Evolutionary conservation across 345 rosid species (phyloP).

Genomic region (Eucalyptus polybractea): DNA sequence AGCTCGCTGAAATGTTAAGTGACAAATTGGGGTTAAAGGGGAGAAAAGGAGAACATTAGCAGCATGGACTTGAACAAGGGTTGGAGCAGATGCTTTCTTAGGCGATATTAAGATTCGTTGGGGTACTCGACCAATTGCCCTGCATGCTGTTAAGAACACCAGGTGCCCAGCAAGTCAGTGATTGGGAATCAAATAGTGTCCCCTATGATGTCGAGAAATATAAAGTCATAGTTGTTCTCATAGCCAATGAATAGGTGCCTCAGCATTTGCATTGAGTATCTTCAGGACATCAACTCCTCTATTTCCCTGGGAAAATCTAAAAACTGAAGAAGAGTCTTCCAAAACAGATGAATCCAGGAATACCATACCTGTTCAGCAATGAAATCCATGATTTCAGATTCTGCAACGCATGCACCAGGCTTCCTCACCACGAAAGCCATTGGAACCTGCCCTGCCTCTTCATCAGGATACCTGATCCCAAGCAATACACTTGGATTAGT

Average conservation of each 20-base stretch:
- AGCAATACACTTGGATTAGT: neutral
- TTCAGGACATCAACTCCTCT: neutral
- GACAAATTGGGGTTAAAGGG: neutral
- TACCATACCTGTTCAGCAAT: conserved; percentile 53
- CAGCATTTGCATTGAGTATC: neutral
- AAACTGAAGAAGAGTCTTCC: neutral
- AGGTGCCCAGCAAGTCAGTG: neutral
- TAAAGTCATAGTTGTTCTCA: neutral
- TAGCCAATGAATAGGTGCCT: neutral
- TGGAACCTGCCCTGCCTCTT: conserved; percentile 88
- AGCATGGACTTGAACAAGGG: neutral
- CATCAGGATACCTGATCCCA: conserved; percentile 62
- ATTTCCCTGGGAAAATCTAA: neutral
- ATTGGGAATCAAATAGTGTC: neutral
- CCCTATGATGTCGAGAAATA: neutral
- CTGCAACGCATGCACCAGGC: conserved; percentile 43
- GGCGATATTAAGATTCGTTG: neutral
- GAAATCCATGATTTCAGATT: conserved; percentile 49
- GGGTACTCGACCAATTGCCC: neutral
- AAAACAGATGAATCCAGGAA: neutral
- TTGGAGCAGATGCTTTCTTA: neutral
- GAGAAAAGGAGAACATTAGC: neutral
- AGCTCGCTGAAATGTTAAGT: neutral
- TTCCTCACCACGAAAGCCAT: conserved; percentile 90
- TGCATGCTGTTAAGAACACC: neutral